Evolutionary conservation across 805 yeast genomes (phyloP).

Genomic region (Kazachstania taianensis): DNA sequence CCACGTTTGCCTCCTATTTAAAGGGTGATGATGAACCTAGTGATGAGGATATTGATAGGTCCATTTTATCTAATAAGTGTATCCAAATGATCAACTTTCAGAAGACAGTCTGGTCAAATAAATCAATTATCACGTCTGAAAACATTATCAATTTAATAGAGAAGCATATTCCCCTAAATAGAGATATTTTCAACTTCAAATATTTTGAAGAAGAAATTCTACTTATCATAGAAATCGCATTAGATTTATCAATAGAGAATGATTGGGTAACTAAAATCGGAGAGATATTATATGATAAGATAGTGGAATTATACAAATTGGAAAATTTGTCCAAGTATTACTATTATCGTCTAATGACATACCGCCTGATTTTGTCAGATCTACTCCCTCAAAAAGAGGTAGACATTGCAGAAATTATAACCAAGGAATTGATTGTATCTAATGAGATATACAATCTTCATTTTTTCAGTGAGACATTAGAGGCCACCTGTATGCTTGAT

Average conservation of each 20-base stretch:
- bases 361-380: constrained; percentile 30
- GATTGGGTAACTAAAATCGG: constrained; percentile 27
- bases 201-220: constrained; percentile 38
- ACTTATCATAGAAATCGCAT: constrained; percentile 39
- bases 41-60: constrained; percentile 81
- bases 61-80: constrained; percentile 75
- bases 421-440: constrained; percentile 21
- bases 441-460: constrained; percentile 27
- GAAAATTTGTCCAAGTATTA: constrained; percentile 17
- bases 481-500: no score
- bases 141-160: constrained; percentile 28
- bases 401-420: constrained; percentile 15
- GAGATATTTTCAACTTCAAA: constrained; percentile 25
- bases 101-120: constrained; percentile 42
- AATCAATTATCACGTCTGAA: constrained; percentile 22
- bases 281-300: constrained; percentile 13
- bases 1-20: constrained; percentile 85
- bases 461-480: no score
- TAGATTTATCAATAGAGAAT: constrained; percentile 21
- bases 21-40: constrained; percentile 95
- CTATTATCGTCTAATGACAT: constrained; percentile 27
- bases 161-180: constrained; percentile 28
- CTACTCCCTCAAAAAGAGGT: constrained; percentile 10
- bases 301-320: constrained; percentile 9
- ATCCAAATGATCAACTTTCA: constrained; percentile 57